Conservation (phyloP, 1,284 basidiomycete genomes). For the Ganoderma resinaceum region DNA sequence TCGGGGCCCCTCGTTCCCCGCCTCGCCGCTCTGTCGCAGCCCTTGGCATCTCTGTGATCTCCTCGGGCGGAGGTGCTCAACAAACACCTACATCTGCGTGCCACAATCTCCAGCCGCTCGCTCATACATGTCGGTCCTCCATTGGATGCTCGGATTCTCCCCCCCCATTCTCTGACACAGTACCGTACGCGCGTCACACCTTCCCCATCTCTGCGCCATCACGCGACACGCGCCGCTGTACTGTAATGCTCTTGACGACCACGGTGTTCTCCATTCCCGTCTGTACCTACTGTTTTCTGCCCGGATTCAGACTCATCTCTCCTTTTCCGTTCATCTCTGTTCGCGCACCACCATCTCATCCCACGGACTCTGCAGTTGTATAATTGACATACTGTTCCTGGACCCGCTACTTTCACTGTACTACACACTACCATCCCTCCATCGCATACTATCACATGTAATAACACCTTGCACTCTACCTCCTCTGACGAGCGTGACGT, state of each 20-base stretch:
- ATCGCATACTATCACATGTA: not conserved
- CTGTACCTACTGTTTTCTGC: not conserved
- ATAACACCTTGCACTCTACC: not conserved
- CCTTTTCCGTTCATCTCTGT: not conserved
- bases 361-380: conserved; percentile 5
- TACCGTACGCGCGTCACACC: conserved; percentile 4
- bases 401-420: not conserved
- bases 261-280: not conserved
- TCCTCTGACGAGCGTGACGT: not conserved
- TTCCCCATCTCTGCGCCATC: not conserved
- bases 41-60: not conserved
- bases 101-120: not conserved
- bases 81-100: not conserved
- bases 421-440: not conserved
- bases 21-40: not conserved
- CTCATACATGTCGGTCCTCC: not conserved
- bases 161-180: not conserved
- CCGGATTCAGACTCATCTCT: not conserved
- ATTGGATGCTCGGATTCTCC: conserved; percentile 5
- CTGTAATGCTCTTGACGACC: not conserved
- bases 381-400: not conserved
- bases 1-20: not conserved
- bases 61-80: not conserved
- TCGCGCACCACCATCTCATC: not conserved
- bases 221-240: not conserved